phyloP scores from a whole-genome alignment of 768 basidiomycete species.

The Filobasidium wieringae region DNA sequence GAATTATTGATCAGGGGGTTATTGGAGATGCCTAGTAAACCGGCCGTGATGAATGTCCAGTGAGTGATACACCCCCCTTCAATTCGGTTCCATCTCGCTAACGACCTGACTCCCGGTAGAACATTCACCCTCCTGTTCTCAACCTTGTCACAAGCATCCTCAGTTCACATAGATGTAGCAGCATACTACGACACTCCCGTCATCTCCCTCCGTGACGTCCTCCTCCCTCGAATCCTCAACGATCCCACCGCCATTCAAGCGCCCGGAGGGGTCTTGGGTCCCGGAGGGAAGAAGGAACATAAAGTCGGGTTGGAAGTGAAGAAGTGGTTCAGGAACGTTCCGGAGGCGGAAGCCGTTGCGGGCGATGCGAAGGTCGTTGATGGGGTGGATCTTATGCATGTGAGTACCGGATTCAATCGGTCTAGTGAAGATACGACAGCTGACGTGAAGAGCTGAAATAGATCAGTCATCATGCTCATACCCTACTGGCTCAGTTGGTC shows the following conservation, averaged over 20 bases:
- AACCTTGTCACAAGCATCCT: constrained; percentile 22
- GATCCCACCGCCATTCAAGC: constrained; percentile 7
- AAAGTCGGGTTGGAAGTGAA: constrained; percentile 7
- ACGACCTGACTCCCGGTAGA: constrained; percentile 12
- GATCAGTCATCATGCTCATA: constrained; percentile 9
- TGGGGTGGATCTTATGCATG: constrained; percentile 30
- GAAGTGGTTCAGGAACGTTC: constrained; percentile 12
- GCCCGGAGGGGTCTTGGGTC: background rate
- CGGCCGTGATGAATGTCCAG: constrained; percentile 31
- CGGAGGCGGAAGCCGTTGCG: background rate
- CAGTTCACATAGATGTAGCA: constrained; percentile 31
- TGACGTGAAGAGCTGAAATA: background rate
- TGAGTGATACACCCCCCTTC: constrained; percentile 11
- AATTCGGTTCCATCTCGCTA: background rate
- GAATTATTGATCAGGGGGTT: constrained; percentile 28
- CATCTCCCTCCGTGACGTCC: constrained; percentile 27
- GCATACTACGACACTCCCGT: constrained; percentile 36
- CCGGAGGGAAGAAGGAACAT: background rate
- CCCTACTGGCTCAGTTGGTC: constrained; percentile 2
- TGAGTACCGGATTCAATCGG: constrained; percentile 13
- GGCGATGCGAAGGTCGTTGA: constrained; percentile 11
- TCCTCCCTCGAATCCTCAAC: constrained; percentile 25
- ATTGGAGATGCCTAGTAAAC: constrained; percentile 26
- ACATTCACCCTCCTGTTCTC: constrained; percentile 32
- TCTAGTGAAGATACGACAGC: background rate